Base-by-base conservation (phyloP, 768 basidiomycete genomes). In the Phylloporus rhodoxanthus region DNA sequence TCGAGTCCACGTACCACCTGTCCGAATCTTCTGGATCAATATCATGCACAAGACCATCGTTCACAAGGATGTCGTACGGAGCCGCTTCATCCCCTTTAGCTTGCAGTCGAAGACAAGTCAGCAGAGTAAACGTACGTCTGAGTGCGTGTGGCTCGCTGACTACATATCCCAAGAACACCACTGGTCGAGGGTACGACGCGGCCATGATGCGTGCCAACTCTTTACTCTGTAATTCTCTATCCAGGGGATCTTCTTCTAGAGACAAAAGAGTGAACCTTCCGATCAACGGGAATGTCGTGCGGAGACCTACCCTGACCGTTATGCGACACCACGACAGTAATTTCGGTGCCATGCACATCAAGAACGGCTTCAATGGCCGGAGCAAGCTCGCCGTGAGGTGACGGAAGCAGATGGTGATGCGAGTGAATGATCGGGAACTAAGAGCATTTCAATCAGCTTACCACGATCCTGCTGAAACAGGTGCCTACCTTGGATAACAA, bases 371-470 rank as follows among this genome's bases (percentile, higher is more conserved):
- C 87, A 28, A 94, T 94, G 2, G 91, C 91, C 0, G 91, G 91
- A 2, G 90, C 91, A 21, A 94, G 80, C 64, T 93, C 91, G 8
- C 88, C 87, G 48, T 77, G 65, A 17, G 92, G 92, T 1, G 91
- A 93, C 0, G 92, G 91, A 34, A 94, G 75, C 1, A 94, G 74
- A 60, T 93, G 88, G 60, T 94, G 92, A 13, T 79, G 82, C 2
- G 90, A 87, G 56, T 82, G 82, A 57, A 94, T 74, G 62, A 95
- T 94, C 0, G 92, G 91, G 69, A 90, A 95, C 82, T 91, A 53
- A 5, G 39, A 36, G 3, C 1, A 29, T 14, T 13, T 23, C 14
- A 14, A n/a, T 51, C 34, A 48, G n/a, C 38, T 37, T 55, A 46
- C 32, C 30, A 9, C 10, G 20, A 3, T 21, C 19, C 0, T 17